A percentile compares a stretch with the other conserved stretches of the same genome.
Conservation (phyloP, 2,329 filamentous ascomycete genomes). For the Hortaea werneckii region DNA sequence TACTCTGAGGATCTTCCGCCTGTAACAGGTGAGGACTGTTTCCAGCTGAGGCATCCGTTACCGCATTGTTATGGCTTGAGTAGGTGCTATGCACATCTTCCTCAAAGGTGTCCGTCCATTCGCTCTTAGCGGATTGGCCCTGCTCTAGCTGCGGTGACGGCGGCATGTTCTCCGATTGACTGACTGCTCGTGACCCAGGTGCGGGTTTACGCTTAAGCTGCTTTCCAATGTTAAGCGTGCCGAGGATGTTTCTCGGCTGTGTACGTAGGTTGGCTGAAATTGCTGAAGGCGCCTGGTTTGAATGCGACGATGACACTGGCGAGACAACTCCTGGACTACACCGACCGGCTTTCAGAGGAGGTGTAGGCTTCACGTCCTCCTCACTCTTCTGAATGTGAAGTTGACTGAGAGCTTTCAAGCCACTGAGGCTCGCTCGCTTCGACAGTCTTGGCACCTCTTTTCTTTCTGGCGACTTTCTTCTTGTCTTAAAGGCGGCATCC, state of each 20-base stretch:
- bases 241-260: neutral
- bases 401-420: slow-evolving; percentile 3
- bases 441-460: slow-evolving; percentile 2
- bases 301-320: slow-evolving; percentile 16
- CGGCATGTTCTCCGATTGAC: slow-evolving; percentile 10
- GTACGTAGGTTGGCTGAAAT: slow-evolving; percentile 1
- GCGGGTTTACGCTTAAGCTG: slow-evolving; percentile 20
- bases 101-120: slow-evolving; percentile 17
- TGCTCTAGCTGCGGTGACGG: slow-evolving; percentile 8
- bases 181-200: neutral
- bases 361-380: slow-evolving; percentile 10
- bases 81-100: slow-evolving; percentile 24
- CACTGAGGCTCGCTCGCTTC: neutral
- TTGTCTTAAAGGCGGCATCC: slow-evolving; percentile 9
- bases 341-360: slow-evolving; percentile 1
- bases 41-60: slow-evolving; percentile 1
- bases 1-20: slow-evolving; percentile 16
- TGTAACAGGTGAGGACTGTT: slow-evolving; percentile 1
- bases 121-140: slow-evolving; percentile 8
- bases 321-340: slow-evolving; percentile 4
- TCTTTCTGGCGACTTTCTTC: slow-evolving; percentile 8
- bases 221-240: neutral
- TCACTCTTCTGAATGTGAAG: slow-evolving; percentile 13
- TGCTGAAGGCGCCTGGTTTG: slow-evolving; percentile 4
- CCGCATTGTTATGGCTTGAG: slow-evolving; percentile 3